A percentile compares a stretch with the other conserved stretches of the same genome.
Evolutionary conservation across 768 basidiomycete genomes (phyloP).

Genomic region (Russula emetica): DNA sequence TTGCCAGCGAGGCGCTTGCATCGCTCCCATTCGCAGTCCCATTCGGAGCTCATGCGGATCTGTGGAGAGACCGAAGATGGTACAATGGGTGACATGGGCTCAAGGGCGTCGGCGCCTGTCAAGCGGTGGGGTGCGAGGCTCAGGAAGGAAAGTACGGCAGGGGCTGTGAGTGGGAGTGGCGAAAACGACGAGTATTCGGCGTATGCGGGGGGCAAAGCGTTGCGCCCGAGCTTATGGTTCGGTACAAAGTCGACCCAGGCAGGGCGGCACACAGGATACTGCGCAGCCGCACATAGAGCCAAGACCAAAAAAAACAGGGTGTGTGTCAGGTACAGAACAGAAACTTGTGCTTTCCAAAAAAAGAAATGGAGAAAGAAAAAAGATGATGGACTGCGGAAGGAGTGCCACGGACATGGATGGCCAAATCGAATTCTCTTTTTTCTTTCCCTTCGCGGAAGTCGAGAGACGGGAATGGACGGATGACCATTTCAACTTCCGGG

Average conservation of each 20-base stretch:
- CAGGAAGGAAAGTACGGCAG: constrained; percentile 69
- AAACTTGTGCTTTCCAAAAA: neutral
- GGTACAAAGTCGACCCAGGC: constrained; percentile 58
- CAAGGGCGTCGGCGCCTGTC: constrained; percentile 28
- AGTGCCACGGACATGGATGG: neutral
- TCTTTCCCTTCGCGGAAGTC: constrained; percentile 1
- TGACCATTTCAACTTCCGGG: constrained; percentile 1
- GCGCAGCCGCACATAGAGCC: constrained; percentile 1
- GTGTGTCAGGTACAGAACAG: neutral
- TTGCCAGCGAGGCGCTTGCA: constrained; percentile 37
- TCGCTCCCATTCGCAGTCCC: constrained; percentile 69
- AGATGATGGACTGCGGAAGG: neutral
- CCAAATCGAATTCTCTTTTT: neutral
- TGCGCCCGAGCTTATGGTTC: constrained; percentile 23
- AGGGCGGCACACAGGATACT: constrained; percentile 60
- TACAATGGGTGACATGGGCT: constrained; percentile 31
- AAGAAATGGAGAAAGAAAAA: neutral
- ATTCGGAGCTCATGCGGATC: constrained; percentile 44
- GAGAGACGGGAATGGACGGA: neutral
- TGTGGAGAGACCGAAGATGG: constrained; percentile 28
- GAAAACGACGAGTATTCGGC: constrained; percentile 44
- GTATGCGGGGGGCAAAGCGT: constrained; percentile 24
- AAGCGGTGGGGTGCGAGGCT: constrained; percentile 41
- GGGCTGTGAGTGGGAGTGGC: constrained; percentile 60
- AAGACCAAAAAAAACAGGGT: neutral